These are phyloP conservation scores for Silene coronaria DNA, from an alignment of 179 eudicot species.

Conservation along the genomic window DNA sequence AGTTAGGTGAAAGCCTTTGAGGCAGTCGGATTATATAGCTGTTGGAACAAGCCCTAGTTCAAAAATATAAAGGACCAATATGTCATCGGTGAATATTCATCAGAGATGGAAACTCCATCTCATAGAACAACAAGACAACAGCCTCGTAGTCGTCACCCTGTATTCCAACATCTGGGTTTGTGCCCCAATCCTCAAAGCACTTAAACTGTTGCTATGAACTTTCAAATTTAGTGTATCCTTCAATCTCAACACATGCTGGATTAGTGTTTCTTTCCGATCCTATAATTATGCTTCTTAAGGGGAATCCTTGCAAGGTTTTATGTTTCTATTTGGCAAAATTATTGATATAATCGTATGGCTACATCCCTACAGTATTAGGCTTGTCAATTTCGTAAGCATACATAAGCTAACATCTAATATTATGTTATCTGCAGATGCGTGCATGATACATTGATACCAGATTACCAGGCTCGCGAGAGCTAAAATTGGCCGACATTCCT, in stretches of 20 bases:
- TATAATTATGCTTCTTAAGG: too few species aligned
- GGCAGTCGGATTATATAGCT: too few species aligned
- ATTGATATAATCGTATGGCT: not conserved
- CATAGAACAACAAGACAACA: too few species aligned
- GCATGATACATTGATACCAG: conserved; percentile 48
- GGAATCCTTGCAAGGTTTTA: too few species aligned
- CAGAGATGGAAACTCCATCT: not conserved
- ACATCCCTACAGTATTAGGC: not conserved
- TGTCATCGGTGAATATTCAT: too few species aligned
- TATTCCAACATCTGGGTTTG: too few species aligned
- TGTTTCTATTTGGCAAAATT: too few species aligned
- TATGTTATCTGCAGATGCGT: conserved; percentile 38
- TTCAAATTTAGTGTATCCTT: not conserved
- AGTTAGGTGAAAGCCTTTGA: too few species aligned
- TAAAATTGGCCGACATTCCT: conserved; percentile 7
- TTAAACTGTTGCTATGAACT: not conserved
- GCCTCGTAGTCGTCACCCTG: too few species aligned
- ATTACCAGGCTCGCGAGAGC: conserved; percentile 15
- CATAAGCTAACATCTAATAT: not conserved
- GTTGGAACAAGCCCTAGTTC: not conserved
- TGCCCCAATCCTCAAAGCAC: not conserved
- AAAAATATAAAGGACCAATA: not conserved
- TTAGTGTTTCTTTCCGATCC: too few species aligned
- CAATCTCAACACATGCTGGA: too few species aligned
- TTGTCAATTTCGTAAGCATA: not conserved